Conservation (phyloP, 192 early-diverging fungal genomes). For the Thamnidium elegans region DNA sequence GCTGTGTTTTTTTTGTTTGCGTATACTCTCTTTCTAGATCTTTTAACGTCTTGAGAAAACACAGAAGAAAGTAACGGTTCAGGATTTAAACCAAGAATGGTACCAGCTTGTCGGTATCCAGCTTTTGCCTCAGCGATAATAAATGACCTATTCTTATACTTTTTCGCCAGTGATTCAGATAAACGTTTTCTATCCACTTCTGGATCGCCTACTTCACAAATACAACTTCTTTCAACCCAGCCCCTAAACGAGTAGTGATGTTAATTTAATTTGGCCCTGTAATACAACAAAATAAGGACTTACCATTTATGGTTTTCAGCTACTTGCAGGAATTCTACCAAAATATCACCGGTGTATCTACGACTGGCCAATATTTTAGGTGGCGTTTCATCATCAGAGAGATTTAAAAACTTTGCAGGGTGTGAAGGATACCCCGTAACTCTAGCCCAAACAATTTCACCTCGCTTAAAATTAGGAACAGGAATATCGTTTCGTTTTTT, state of each 20-base stretch:
- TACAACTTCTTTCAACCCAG: not conserved
- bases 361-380: too few species aligned
- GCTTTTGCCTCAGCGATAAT: not conserved
- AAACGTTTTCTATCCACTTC: not conserved
- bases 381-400: too few species aligned
- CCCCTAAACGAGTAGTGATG: not conserved
- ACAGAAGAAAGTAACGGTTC: too few species aligned
- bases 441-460: slow-evolving; percentile 48
- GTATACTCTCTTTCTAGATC: too few species aligned
- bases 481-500: not conserved
- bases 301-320: not conserved
- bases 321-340: not conserved
- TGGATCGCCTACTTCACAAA: not conserved
- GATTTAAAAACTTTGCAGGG: slow-evolving; percentile 34
- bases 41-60: too few species aligned
- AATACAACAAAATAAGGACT: not conserved
- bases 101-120: not conserved
- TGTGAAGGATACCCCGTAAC: slow-evolving; percentile 48
- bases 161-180: too few species aligned
- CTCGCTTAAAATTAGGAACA: not conserved
- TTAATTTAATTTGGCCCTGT: not conserved
- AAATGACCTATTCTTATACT: too few species aligned
- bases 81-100: not conserved
- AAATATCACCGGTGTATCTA: not conserved
- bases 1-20: too few species aligned